Evolutionary conservation across 2,329 filamentous ascomycete genomes (phyloP), one percentile per base, ranked within the genome.

Genomic region (Dothistroma septosporum): DNA sequence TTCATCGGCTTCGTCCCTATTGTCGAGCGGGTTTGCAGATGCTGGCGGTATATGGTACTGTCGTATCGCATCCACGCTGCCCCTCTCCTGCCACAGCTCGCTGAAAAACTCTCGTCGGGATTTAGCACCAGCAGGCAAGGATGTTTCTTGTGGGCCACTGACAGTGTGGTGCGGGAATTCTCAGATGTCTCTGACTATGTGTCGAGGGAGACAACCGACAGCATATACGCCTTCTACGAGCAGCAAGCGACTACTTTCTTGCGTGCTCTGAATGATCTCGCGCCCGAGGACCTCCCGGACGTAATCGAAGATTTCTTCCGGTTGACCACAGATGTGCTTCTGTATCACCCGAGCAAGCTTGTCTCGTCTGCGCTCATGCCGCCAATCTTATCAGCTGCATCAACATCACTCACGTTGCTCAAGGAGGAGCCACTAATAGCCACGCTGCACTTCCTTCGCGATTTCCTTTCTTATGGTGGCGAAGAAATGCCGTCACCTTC

Each of bases 141-240:
- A 12, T 97, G 93, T 74, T 99, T 99, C 82, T 82, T 99, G n/a
- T 99, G 94, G 94, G 93, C 94, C 1, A 97, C 93, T 1, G 90
- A 92, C 66, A 91, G 93, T 9, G 95, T 99, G 64, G 84, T 99
- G 32, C 89, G 94, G 61, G 94, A 99, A 75, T 99, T 97, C 73
- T 94, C 91, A 0, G 91, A 96, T 69, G 92, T 93, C 47, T 86
- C 90, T 47, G 92, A 96, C 68, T 86, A 90, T 62, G 90, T 97
- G 21, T 88, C 93, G 58, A 83, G 87, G 55, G 80, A 84, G n/a
- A 95, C 91, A 6, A 90, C 90, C 16, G 87, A 91, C 58, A 89
- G 89, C 65, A 95, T 99, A 59, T 99, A 95, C 77, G 85, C 85
- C 60, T 99, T 99, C 78, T 97, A 96, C 73, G 92, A 97, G 75